Conservation (phyloP, 2,329 filamentous ascomycete genomes). For the Fusarium sp. region DNA sequence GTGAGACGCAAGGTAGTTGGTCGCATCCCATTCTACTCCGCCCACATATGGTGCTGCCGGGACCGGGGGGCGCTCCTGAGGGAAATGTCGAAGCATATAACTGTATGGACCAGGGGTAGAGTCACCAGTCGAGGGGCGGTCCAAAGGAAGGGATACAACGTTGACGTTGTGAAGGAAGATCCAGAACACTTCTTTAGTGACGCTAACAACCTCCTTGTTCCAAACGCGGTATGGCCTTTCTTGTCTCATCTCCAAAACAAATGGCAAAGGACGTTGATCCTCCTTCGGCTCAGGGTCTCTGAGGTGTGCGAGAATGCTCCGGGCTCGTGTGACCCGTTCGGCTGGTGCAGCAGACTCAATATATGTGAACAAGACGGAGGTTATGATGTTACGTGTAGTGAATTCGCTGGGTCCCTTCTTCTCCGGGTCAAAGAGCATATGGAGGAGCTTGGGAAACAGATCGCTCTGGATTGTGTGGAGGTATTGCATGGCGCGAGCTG, state of each 20-base stretch:
- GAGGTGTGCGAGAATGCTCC: constrained; percentile 81
- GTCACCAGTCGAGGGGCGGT: constrained; percentile 50
- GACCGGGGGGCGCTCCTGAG: constrained; percentile 86
- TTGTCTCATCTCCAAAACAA: constrained; percentile 89
- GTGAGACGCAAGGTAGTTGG: constrained; percentile 93
- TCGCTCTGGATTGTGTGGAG: constrained; percentile 82
- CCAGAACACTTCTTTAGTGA: constrained; percentile 99
- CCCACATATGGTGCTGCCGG: constrained; percentile 96
- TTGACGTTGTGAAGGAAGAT: constrained; percentile 97
- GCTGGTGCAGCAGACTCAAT: constrained; percentile 74
- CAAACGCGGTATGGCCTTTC: constrained; percentile 91
- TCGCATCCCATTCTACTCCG: constrained; percentile 98
- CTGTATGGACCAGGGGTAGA: constrained; percentile 59
- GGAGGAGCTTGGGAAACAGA: constrained; percentile 86
- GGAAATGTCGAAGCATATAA: constrained; percentile 81
- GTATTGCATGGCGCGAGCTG: constrained; percentile 84
- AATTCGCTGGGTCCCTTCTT: constrained; percentile 98
- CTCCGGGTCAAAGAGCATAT: constrained; percentile 96
- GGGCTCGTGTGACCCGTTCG: constrained; percentile 76
- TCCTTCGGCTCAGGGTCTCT: constrained; percentile 83
- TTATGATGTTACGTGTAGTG: constrained; percentile 89
- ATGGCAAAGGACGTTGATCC: constrained; percentile 80
- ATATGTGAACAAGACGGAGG: constrained; percentile 89
- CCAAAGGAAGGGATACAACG: constrained; percentile 76
- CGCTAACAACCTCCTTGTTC: constrained; percentile 91